Conservation (phyloP, 2,329 filamentous ascomycete species). For the Diaporthe citri region DNA sequence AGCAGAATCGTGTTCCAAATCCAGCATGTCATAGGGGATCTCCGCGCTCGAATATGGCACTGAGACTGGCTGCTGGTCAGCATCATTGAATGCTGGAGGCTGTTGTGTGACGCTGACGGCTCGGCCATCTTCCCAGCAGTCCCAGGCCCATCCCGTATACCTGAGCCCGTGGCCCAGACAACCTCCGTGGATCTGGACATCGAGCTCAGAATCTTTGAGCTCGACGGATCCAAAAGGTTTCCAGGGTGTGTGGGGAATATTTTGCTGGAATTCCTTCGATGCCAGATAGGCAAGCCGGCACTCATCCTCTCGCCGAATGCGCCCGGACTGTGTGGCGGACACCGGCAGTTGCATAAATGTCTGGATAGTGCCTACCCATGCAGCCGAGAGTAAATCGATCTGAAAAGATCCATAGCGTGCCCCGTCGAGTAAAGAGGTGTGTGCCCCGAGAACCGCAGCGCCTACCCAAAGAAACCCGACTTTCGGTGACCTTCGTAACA, state of each 20-base stretch:
- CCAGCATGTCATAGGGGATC: conserved; percentile 7
- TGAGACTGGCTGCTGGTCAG: not conserved
- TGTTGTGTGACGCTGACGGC: not conserved
- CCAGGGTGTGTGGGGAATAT: not conserved
- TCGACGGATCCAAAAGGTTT: not conserved
- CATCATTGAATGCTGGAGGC: not conserved
- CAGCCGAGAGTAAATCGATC: conserved; percentile 5
- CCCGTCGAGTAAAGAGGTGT: not conserved
- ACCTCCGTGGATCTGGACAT: not conserved
- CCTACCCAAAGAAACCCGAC: conserved; percentile 7
- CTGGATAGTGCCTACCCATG: conserved; percentile 1
- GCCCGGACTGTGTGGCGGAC: not conserved
- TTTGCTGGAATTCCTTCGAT: conserved; percentile 3
- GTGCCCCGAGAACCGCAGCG: not conserved
- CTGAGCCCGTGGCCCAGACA: not conserved
- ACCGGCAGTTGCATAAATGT: conserved; percentile 27
- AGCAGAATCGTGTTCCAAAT: not conserved
- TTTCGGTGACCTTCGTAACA: not conserved
- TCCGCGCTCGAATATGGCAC: not conserved
- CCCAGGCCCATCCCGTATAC: conserved; percentile 17
- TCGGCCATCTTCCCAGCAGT: not conserved
- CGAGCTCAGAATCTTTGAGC: not conserved
- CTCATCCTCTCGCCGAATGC: conserved; percentile 18
- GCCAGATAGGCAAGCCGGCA: conserved; percentile 13
- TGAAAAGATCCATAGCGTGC: not conserved